A percentile compares a stretch with the other conserved stretches of the same genome.
Conservation (phyloP, 257 asterid genomes). For the Nicotiana undulata region DNA sequence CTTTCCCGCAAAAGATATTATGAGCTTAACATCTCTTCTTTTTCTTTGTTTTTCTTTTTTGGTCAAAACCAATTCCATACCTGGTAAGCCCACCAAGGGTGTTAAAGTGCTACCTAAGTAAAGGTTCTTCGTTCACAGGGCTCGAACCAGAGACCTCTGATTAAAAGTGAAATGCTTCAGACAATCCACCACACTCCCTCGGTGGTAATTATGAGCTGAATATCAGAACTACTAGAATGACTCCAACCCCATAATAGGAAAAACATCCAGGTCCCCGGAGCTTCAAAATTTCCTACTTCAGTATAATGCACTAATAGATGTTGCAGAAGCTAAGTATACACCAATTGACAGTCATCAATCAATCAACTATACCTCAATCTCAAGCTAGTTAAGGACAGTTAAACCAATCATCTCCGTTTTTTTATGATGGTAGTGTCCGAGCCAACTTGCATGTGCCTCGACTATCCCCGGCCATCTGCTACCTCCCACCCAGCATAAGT, state of each 20-base stretch:
- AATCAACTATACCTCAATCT: not conserved
- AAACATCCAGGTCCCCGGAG: not conserved
- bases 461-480: no score
- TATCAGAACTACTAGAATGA: not conserved
- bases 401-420: not conserved
- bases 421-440: no score
- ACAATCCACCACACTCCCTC: not conserved
- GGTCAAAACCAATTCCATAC: not conserved
- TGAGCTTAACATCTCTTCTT: not conserved
- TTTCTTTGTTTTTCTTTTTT: not conserved
- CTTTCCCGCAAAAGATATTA: not conserved
- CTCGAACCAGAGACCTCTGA: not conserved
- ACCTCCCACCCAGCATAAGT: no score
- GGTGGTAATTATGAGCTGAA: not conserved
- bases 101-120: not conserved
- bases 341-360: not conserved
- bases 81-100: no score
- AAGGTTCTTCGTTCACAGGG: not conserved
- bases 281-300: not conserved
- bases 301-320: not conserved
- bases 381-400: not conserved
- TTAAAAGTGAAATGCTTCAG: not conserved
- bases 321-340: not conserved
- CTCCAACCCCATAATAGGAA: not conserved
- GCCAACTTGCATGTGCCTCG: no score